Evolutionary conservation across 2,329 filamentous ascomycete genomes (phyloP), one percentile per base, ranked within the genome.

Genomic region (Proliferodiscus dingleyae): DNA sequence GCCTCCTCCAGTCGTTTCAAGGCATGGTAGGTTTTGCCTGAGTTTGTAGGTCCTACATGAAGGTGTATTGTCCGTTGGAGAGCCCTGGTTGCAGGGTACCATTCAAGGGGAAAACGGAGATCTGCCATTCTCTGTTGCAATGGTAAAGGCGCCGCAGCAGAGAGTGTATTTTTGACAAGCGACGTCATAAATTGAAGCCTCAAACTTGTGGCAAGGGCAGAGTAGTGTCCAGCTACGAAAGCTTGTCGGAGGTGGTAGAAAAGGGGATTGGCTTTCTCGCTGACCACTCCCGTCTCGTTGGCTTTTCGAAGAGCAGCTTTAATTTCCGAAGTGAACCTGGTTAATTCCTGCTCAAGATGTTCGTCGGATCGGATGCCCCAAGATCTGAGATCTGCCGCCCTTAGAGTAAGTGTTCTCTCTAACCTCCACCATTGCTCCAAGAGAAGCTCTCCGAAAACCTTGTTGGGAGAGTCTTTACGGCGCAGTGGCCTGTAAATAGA

Each of bases 21-120:
- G 1, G 93, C 94, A 62, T 89, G 85, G 63, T 97, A 98, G 0
- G 94, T 98, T 72, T 98, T 98, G 46, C 93, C 93, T 1, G 93
- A 97, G 66, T 98, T 98, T 2, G 93, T 98, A 1, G 93, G 93
- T 0, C 93, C 93, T 40, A 98, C 89, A 59, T 98, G 93, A 16
- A 98, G 72, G 68, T 97, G 89, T 32, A 98, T 77, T 0, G 81
- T 91, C 36, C 93, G 77, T 60, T 90, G 87, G 57, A 93, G 73
- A 37, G 80, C 75, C 47, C 94, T 78, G 2, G 93, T 93, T 3
- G 79, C 81, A 1, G 91, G 89, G 61, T 85, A 97, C 91, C 91
- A 97, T 64, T 98, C 93, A 43, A 83, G 77, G 0, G 93, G 93
- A 64, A 82, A 89, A n/a, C 89, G 80, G 54, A 95, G 70, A 67